Base-by-base conservation (phyloP, 2,329 filamentous ascomycete species). In the Cordyceps javanica region DNA sequence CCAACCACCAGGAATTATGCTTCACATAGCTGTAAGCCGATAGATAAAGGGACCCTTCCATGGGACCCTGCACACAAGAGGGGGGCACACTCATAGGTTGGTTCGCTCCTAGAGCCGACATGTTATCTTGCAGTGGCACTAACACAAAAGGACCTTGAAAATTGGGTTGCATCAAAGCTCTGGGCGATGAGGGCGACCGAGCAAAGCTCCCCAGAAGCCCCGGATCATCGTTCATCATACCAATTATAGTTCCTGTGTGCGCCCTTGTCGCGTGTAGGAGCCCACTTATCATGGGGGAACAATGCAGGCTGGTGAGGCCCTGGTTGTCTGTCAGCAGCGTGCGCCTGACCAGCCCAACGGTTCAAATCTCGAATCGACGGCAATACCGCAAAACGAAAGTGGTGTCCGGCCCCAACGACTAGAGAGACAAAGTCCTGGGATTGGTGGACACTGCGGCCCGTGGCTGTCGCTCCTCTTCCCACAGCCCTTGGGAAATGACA, bases 161-260 rank as follows among this genome's bases (percentile, higher is more conserved):
- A 30, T 11, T 16, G 16, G 49, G 34, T 36, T n/a, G 11, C 6
- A 39, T 51, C 23, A n/a, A 14, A 51, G 32, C 39, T 4, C 21
- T 9, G 21, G 23, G 14, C 48, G 21, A 28, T 11, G 9, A n/a
- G 48, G n/a, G 21, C 23, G 5, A 21, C 21, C 16, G 8, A 39
- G 34, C n/a, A 50, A 26, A 49, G 46, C 46, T 49, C 46, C 48
- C 32, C 30, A 50, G 34, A 38, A 51, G 48, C 48, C 48, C 48
- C 48, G 34, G 21, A 39, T 51, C 23, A 9, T 25, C 32, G n/a
- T 5, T 14, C 19, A 28, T 19, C 13, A 51, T 34, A 39, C 48
- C 48, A 51, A 39, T 51, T 38, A 28, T 23, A 51, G 34, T 14
- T 32, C 28, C 48, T 36, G 6, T 10, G 21, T 19, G 48, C 23